Conservation (phyloP, 169 alveolate genomes). For the Perkinsus chesapeaki region DNA sequence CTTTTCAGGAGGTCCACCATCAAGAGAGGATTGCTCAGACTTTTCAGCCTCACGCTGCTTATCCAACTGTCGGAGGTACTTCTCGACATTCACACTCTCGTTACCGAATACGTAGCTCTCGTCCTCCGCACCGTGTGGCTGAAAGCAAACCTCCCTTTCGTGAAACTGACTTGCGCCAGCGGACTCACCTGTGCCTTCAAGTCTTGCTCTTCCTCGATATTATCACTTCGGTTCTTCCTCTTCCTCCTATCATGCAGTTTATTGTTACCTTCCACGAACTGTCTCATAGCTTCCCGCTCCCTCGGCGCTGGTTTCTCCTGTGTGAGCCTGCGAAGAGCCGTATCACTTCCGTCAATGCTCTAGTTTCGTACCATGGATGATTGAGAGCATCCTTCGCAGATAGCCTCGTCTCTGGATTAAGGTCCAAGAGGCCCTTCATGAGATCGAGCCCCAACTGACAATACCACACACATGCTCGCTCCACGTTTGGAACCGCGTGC, state of each 20-base stretch:
- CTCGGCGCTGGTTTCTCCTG: background rate
- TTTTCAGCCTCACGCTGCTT: background rate
- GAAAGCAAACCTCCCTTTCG: background rate
- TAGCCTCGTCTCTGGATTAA: constrained; percentile 83
- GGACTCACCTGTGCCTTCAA: background rate
- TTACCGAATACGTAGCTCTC: background rate
- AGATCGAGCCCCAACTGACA: constrained; percentile 81
- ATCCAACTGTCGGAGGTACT: background rate
- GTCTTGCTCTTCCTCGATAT: background rate
- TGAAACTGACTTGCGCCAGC: background rate
- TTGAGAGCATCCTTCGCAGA: constrained; percentile 87
- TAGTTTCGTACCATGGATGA: constrained; percentile 54
- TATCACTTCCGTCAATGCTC: background rate
- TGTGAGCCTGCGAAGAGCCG: background rate
- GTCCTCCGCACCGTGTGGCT: background rate
- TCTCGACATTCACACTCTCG: background rate
- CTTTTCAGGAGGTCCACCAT: background rate
- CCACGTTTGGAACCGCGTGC: background rate
- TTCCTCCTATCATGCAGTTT: constrained; percentile 3
- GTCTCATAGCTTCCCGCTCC: background rate
- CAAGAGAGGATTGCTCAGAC: background rate
- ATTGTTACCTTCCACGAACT: background rate
- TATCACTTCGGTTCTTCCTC: background rate
- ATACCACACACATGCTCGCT: constrained; percentile 47
- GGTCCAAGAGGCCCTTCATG: constrained; percentile 70